Conservation (phyloP, 176 grass and related monocot species). For the Bromus sterilis region DNA sequence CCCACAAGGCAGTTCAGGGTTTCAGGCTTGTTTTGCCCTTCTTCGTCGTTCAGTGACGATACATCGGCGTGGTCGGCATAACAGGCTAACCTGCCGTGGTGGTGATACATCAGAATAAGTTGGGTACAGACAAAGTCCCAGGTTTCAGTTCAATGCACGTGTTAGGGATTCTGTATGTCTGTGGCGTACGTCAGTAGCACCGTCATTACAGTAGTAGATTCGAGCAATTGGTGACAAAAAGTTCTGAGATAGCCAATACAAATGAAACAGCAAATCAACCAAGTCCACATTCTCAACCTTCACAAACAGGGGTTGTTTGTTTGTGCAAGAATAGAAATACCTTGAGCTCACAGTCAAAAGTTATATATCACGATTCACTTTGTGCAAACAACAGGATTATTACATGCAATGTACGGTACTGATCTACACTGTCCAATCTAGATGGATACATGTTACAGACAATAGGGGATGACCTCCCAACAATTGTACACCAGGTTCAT, state of each 20-base stretch:
- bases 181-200: too few species aligned
- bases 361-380: not conserved
- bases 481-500: constrained; percentile 16
- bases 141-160: not conserved
- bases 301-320: not conserved
- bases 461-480: not conserved
- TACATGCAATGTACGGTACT: not conserved
- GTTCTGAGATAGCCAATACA: not conserved
- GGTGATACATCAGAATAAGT: not conserved
- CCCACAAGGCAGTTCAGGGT: not conserved
- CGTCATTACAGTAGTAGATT: not conserved
- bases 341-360: not conserved
- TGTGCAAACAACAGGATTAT: not conserved
- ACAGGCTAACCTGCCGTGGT: not conserved
- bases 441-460: not conserved
- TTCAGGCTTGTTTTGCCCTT: not conserved
- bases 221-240: not conserved
- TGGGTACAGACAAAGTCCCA: not conserved
- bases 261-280: not conserved
- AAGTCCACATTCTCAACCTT: not conserved
- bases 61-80: not conserved
- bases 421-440: not conserved
- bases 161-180: not conserved
- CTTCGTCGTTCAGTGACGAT: not conserved
- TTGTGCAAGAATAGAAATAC: not conserved